A percentile compares a stretch with the other conserved stretches of the same genome.
Evolutionary conservation across 2,329 filamentous ascomycete species (phyloP).

Genomic region (Amauroascus niger): DNA sequence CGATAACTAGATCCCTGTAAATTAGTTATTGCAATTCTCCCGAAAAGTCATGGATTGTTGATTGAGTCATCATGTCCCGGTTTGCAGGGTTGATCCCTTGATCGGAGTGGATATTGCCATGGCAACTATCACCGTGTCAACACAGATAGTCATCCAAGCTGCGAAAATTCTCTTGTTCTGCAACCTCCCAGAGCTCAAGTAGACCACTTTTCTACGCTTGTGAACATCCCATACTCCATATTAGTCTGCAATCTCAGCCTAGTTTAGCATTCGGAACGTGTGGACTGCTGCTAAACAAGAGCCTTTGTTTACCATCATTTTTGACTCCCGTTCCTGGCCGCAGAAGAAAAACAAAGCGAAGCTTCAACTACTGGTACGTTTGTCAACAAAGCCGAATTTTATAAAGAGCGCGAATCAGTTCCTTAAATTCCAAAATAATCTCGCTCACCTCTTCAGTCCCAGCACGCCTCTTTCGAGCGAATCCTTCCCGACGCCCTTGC

Average conservation of each 20-base stretch:
- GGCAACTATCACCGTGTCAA: constrained; percentile 30
- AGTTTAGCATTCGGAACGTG: not conserved
- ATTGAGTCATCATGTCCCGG: too few relatives aligned
- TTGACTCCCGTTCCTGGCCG: not conserved
- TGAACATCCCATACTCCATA: too few relatives aligned
- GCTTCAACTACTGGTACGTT: not conserved
- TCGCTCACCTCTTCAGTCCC: not conserved
- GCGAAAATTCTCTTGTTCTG: not conserved
- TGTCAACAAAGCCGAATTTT: too few relatives aligned
- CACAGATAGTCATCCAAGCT: constrained; percentile 13
- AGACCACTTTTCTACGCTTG: too few relatives aligned
- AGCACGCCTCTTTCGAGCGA: too few relatives aligned
- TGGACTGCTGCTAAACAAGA: not conserved
- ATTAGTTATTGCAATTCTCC: too few relatives aligned
- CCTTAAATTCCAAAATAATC: too few relatives aligned
- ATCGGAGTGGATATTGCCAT: constrained; percentile 24
- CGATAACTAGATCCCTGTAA: too few relatives aligned
- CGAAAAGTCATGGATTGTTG: too few relatives aligned
- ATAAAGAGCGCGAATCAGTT: too few relatives aligned
- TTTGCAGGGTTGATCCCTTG: too few relatives aligned
- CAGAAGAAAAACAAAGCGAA: constrained; percentile 4
- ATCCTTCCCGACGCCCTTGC: too few relatives aligned
- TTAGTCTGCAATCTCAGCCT: not conserved
- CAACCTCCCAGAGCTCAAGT: not conserved
- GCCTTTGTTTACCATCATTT: constrained; percentile 4